These are phyloP conservation scores for Diplodia intermedia DNA, from an alignment of 2,329 filamentous ascomycete genomes.

Conservation along the genomic window DNA sequence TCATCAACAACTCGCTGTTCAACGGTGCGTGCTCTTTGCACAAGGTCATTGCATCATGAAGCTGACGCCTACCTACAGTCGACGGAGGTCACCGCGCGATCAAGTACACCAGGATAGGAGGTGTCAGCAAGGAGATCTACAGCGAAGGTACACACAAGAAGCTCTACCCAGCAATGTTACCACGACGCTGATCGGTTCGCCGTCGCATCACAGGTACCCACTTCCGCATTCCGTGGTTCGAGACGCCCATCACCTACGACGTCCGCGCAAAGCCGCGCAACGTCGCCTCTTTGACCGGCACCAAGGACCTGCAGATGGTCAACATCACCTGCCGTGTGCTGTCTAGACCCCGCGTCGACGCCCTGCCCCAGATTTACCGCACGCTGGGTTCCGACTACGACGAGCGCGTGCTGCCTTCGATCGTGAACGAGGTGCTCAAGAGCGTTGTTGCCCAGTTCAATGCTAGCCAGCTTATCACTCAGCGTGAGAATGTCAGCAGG, in stretches of 20 bases:
- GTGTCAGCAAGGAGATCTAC: conserved; percentile 97
- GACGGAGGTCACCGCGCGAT: conserved; percentile 99
- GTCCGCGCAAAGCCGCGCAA: conserved; percentile 97
- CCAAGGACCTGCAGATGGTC: conserved; percentile 99
- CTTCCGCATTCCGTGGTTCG: conserved; percentile 93
- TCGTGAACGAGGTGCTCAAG: conserved; percentile 99
- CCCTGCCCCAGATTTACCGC: conserved; percentile 95
- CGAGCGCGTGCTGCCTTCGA: conserved; percentile 95
- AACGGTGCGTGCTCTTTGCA: conserved; percentile 60
- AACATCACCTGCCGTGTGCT: conserved; percentile 99
- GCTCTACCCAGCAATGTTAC: not conserved
- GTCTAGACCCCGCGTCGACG: conserved; percentile 83
- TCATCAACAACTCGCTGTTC: conserved; percentile 70
- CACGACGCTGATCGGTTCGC: not conserved
- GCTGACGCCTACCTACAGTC: conserved; percentile 58
- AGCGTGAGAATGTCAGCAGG: conserved; percentile 93
- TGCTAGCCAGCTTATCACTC: conserved; percentile 96
- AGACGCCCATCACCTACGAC: conserved; percentile 95
- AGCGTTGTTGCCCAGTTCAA: conserved; percentile 99
- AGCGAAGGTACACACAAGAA: conserved; percentile 72
- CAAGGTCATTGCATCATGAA: conserved; percentile 35
- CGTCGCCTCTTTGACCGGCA: conserved; percentile 94
- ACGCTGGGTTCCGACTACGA: conserved; percentile 96
- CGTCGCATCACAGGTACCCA: conserved; percentile 73
- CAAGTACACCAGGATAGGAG: conserved; percentile 92